phyloP scores from a whole-genome alignment of 2,329 filamentous ascomycete genomes.

The Sclerotinia minor region DNA sequence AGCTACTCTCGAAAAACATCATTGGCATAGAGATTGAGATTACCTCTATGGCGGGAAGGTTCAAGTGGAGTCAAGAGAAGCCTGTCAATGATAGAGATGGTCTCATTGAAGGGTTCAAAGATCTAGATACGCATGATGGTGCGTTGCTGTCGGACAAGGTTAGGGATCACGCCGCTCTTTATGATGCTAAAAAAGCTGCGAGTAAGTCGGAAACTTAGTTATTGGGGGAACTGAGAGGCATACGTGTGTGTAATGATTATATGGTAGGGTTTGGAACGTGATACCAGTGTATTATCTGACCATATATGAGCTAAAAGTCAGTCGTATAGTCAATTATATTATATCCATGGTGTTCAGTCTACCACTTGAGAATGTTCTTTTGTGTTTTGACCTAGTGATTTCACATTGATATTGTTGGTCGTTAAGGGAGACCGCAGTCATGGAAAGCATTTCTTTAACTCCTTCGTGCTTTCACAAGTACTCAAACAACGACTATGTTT shows the following conservation, averaged over 20 bases:
- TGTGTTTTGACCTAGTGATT: background rate
- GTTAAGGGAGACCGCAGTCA: background rate
- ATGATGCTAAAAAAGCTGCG: conserved; percentile 21
- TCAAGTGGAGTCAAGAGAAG: conserved; percentile 68
- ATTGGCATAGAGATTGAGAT: conserved; percentile 62
- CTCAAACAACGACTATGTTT: background rate
- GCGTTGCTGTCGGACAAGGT: conserved; percentile 7
- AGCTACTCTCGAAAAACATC: conserved; percentile 58
- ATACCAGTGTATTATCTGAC: background rate
- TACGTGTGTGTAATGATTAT: background rate
- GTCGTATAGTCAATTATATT: background rate
- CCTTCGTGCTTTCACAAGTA: background rate
- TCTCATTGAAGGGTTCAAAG: conserved; percentile 57
- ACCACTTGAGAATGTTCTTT: background rate
- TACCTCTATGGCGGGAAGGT: conserved; percentile 58
- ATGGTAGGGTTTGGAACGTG: background rate
- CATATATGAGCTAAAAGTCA: background rate
- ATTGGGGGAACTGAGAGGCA: too few relatives aligned
- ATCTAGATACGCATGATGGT: conserved; percentile 35
- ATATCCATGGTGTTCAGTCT: too few relatives aligned
- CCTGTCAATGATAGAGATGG: conserved; percentile 54
- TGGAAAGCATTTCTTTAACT: background rate
- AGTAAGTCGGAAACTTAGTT: background rate
- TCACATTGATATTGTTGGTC: background rate
- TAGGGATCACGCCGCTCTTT: conserved; percentile 4